Base-by-base conservation (phyloP, 306 rosid genomes). In the Cucumis melo region DNA sequence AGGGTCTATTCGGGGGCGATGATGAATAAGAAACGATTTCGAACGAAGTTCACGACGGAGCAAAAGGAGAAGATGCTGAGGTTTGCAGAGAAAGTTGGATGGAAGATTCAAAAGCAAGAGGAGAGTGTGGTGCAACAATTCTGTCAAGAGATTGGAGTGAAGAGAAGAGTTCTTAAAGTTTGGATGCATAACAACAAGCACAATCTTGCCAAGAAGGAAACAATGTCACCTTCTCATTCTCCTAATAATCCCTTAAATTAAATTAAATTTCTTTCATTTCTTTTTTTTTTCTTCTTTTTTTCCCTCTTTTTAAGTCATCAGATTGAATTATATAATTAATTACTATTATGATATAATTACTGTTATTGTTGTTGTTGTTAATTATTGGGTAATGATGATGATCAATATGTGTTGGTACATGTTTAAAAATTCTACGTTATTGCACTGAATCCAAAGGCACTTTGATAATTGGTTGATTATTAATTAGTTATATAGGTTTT, bases 161-260 rank as follows among this genome's bases (percentile, higher is more conserved):
- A 65, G 77, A 82, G 79, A n/a, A 82, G 82, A 57, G 79, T 82
- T 65, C 81, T 82, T 32, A 82, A 82, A 79, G 85, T 82, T 34
- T 82, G 85, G 85, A 82, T 82, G 85, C 85, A 82, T 59, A 82
- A 82, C 85, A 82, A 82, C 55, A 82, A 82, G 56, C 79, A 82
- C 73, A 82, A 74, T 74, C 79, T 65, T 5, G 77, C 57, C 58
- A 78, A 78, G 48, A 82, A 78, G 62, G 61, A 50, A 0, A 19
- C 62, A 5, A 65, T 39, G 10, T 46, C 55, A 34, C 58, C 76
- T 32, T 39, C 54, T 56, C 72, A 36, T 36, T 64, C 72, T 64
- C 73, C 80, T 67, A 57, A 32, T 32, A 32, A 42, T 46, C 56
- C 46, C 46, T 77, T 80, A 34, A 54, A 54, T 74, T 42, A 27